Conservation (phyloP, 116 monocot genomes). For the Papilionanthe hybrid region DNA sequence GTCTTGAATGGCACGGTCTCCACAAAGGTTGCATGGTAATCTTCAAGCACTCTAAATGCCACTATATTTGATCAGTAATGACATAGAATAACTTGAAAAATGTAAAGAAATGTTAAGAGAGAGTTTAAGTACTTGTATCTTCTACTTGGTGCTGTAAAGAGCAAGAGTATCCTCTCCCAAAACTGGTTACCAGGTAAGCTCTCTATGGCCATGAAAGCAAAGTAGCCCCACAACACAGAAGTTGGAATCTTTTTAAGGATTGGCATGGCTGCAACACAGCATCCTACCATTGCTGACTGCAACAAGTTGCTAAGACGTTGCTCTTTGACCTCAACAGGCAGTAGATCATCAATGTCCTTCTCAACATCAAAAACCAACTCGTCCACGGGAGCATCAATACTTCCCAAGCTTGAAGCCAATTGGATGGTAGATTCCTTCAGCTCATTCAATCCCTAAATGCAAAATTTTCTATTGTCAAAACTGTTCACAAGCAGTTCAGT, state of each 20-base stretch:
- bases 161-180: conserved; percentile 71
- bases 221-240: conserved; percentile 92
- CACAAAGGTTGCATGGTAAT: conserved; percentile 59
- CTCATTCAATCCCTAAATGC: conserved; percentile 55
- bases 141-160: conserved; percentile 66
- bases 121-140: conserved; percentile 56
- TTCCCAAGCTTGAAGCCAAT: conserved; percentile 51
- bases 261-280: conserved; percentile 87
- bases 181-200: conserved; percentile 81
- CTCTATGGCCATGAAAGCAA: conserved; percentile 87
- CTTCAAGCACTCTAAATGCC: conserved; percentile 46
- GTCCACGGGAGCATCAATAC: conserved; percentile 73
- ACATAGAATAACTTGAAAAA: neutral
- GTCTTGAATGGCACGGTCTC: conserved; percentile 70
- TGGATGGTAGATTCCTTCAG: conserved; percentile 78
- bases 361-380: conserved; percentile 70
- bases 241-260: conserved; percentile 84
- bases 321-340: conserved; percentile 83
- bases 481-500: neutral
- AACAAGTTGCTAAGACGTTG: conserved; percentile 80
- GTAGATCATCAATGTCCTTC: conserved; percentile 85
- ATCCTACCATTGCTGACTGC: conserved; percentile 66
- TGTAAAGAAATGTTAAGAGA: neutral
- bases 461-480: neutral
- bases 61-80: neutral